Percentiles rank a stretch among this genome's conserved stretches.
These are phyloP conservation scores for Podaxis sp. DNA, from an alignment of 768 basidiomycete genomes.

Conservation along the genomic window DNA sequence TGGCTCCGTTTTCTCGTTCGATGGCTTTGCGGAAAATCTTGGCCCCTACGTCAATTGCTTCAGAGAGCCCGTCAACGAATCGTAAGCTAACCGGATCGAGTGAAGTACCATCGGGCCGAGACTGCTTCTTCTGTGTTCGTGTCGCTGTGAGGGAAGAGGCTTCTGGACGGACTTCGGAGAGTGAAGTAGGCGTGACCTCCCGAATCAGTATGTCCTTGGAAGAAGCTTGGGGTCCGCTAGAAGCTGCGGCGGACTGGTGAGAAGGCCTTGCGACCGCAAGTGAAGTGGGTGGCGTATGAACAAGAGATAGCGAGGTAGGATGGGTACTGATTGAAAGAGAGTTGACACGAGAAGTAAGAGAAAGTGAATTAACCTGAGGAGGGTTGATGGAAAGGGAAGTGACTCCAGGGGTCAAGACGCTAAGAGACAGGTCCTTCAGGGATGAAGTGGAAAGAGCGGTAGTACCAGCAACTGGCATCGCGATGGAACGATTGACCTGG, in stretches of 20 bases:
- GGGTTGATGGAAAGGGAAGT: conserved; percentile 38
- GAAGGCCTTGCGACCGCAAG: conserved; percentile 4
- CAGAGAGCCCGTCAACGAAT: conserved; percentile 46
- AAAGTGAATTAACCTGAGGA: conserved; percentile 20
- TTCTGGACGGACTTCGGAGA: conserved; percentile 28
- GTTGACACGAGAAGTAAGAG: conserved; percentile 21
- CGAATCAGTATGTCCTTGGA: conserved; percentile 25
- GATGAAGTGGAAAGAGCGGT: conserved; percentile 38
- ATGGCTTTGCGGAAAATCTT: conserved; percentile 44
- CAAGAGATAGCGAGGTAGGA: conserved; percentile 23
- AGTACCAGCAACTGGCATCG: conserved; percentile 27
- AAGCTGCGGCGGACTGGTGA: conserved; percentile 14
- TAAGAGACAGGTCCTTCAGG: conserved; percentile 50
- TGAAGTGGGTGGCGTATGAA: conserved; percentile 7
- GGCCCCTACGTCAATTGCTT: conserved; percentile 46
- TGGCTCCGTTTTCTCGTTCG: conserved; percentile 42
- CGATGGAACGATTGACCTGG: conserved; percentile 36
- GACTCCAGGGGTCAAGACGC: conserved; percentile 48
- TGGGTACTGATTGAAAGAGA: conserved; percentile 16
- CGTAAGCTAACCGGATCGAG: conserved; percentile 39
- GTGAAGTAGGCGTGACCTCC: conserved; percentile 20
- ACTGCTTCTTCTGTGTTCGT: conserved; percentile 18
- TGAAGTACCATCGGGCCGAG: conserved; percentile 18
- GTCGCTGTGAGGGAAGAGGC: conserved; percentile 20
- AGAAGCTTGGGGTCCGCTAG: conserved; percentile 21